Evolutionary conservation across 805 yeast genomes (phyloP).

Genomic region (Spathaspora boniae): DNA sequence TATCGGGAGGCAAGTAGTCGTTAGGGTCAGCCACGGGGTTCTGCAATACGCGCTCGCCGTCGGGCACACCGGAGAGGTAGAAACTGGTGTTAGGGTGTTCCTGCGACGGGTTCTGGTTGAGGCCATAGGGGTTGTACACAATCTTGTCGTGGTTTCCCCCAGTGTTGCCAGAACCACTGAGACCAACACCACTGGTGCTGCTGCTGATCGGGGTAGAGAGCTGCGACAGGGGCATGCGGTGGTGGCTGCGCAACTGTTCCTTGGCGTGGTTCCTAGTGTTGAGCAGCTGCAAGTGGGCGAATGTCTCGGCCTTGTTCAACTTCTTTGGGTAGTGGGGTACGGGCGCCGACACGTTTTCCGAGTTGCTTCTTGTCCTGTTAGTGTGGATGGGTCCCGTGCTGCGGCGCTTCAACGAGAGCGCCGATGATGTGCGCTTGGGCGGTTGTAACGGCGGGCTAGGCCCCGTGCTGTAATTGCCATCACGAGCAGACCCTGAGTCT

Average conservation of each 20-base stretch:
- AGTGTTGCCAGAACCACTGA: no score
- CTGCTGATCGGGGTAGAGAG: neutral
- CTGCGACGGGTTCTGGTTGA: constrained; percentile 29
- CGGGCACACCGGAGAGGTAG: constrained; percentile 31
- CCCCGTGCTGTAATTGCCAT: neutral
- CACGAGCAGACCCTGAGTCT: constrained; percentile 2
- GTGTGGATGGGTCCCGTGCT: constrained; percentile 13
- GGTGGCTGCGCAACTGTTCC: constrained; percentile 13
- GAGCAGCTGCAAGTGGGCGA: constrained; percentile 33
- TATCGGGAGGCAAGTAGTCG: constrained; percentile 52
- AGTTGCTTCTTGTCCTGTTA: constrained; percentile 7
- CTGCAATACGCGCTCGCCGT: constrained; percentile 48
- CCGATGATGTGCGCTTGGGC: constrained; percentile 16
- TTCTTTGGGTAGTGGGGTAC: constrained; percentile 12
- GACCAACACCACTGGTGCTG: no score
- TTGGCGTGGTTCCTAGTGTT: constrained; percentile 26
- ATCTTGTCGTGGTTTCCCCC: constrained; percentile 36
- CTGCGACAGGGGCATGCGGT: constrained; percentile 8
- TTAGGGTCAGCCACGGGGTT: constrained; percentile 68
- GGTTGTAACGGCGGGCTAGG: constrained; percentile 1
- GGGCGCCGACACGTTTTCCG: constrained; percentile 2
- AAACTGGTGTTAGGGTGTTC: constrained; percentile 26
- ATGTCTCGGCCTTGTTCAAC: constrained; percentile 31
- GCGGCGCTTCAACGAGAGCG: constrained; percentile 17
- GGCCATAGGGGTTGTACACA: constrained; percentile 66